Conservation (phyloP, 148 eudicot genomes). For the Diospyros kaki region DNA sequence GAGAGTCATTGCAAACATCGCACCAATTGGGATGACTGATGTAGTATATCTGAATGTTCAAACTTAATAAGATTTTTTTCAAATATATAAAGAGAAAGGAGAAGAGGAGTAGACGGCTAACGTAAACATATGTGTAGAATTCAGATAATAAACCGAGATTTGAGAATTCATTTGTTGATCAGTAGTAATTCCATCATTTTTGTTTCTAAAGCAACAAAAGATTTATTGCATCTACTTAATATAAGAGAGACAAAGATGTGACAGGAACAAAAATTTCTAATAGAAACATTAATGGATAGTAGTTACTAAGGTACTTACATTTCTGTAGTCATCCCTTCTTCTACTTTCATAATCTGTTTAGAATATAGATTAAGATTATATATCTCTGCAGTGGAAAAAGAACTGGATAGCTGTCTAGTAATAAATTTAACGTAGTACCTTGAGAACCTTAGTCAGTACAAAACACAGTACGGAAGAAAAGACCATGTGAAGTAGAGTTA, state of each 20-base stretch:
- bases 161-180: not conserved
- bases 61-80: not conserved
- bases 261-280: constrained; percentile 1
- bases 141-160: constrained; percentile 7
- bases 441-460: constrained; percentile 78
- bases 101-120: not conserved
- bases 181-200: not conserved
- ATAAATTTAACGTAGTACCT: constrained; percentile 43
- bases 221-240: not conserved
- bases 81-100: not conserved
- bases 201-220: not conserved
- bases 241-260: not conserved
- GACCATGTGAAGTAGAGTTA: constrained; percentile 97
- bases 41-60: constrained; percentile 60
- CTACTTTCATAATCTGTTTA: constrained; percentile 80
- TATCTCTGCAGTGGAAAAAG: constrained; percentile 10
- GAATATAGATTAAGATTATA: constrained; percentile 11
- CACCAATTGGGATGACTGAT: constrained; percentile 95
- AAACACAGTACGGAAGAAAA: constrained; percentile 92
- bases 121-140: not conserved
- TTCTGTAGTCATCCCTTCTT: constrained; percentile 95
- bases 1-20: constrained; percentile 97
- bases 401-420: constrained; percentile 1
- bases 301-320: constrained; percentile 54
- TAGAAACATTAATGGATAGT: constrained; percentile 11